These are phyloP conservation scores for Fusarium xyrophilum DNA, from an alignment of 2,329 filamentous ascomycete species.

Conservation along the genomic window DNA sequence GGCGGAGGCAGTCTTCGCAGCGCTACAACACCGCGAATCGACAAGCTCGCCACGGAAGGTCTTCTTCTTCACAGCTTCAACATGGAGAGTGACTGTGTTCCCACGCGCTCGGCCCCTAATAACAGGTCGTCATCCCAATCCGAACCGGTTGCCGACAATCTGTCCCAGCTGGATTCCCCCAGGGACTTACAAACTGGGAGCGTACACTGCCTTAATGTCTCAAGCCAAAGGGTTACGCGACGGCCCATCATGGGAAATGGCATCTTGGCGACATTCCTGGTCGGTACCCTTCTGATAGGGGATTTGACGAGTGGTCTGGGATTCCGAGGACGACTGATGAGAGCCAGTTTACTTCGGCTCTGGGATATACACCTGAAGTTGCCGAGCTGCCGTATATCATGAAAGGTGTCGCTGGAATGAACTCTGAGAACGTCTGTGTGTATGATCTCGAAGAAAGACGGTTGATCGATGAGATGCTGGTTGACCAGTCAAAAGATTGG, in stretches of 20 bases:
- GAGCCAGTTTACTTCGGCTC: constrained; percentile 45
- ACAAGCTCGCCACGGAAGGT: constrained; percentile 44
- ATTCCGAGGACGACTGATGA: constrained; percentile 49
- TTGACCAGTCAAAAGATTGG: constrained; percentile 45
- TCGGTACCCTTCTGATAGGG: constrained; percentile 46
- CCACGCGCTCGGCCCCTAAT: constrained; percentile 46
- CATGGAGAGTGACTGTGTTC: constrained; percentile 48
- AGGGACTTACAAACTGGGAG: constrained; percentile 46
- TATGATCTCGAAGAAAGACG: constrained; percentile 45
- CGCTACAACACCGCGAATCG: constrained; percentile 46
- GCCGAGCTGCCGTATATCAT: constrained; percentile 48
- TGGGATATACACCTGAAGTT: constrained; percentile 45
- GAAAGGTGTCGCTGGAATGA: constrained; percentile 38
- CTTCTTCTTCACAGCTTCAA: constrained; percentile 48
- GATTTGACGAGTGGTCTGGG: constrained; percentile 49
- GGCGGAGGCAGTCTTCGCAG: constrained; percentile 45
- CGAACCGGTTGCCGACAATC: constrained; percentile 46
- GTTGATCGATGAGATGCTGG: constrained; percentile 45
- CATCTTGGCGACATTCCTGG: constrained; percentile 47
- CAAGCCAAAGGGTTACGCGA: constrained; percentile 40
- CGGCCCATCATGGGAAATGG: constrained; percentile 48
- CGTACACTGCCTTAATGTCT: constrained; percentile 44
- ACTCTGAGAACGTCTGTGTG: constrained; percentile 43
- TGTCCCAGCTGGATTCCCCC: constrained; percentile 45
- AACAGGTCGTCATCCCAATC: constrained; percentile 48